A percentile compares a stretch with the other conserved stretches of the same genome.
Conservation (phyloP, 2,329 filamentous ascomycete species). For the Clonostachys rhizophaga region DNA sequence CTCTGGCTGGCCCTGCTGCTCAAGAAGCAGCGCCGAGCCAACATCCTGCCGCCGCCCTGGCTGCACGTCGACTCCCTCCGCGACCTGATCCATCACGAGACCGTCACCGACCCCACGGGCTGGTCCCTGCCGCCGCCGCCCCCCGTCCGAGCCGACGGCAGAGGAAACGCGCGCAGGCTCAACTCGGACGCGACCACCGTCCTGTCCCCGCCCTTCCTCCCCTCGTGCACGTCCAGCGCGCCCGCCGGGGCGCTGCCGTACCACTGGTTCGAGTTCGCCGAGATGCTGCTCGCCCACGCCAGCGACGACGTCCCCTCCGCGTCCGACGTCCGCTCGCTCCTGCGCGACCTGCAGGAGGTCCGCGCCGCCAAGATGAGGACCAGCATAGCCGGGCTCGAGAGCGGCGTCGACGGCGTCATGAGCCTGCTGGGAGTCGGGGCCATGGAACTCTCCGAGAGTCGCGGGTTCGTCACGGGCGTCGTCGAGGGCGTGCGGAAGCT, state of each 20-base stretch:
- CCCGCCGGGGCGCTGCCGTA: conserved; percentile 75
- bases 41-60: conserved; percentile 90
- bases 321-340: conserved; percentile 67
- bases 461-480: conserved; percentile 78
- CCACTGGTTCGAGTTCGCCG: conserved; percentile 90
- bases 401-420: conserved; percentile 67
- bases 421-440: conserved; percentile 73
- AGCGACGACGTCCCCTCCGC: conserved; percentile 74
- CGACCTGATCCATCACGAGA: conserved; percentile 78
- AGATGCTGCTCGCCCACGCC: conserved; percentile 81
- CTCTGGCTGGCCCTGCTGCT: conserved; percentile 94
- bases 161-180: conserved; percentile 32
- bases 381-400: conserved; percentile 67
- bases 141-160: conserved; percentile 44
- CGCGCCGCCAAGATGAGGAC: conserved; percentile 83
- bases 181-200: conserved; percentile 22
- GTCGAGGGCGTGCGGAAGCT: conserved; percentile 85
- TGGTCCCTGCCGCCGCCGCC: conserved; percentile 77
- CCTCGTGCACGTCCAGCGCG: conserved; percentile 66
- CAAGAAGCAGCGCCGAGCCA: conserved; percentile 89
- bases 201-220: conserved; percentile 72
- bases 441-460: conserved; percentile 86
- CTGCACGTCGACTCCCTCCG: conserved; percentile 71
- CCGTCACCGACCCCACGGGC: conserved; percentile 60
- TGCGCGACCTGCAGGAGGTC: conserved; percentile 82